Base-by-base conservation (phyloP, 176 grass and related monocot species). In the Elymus sibiricus region DNA sequence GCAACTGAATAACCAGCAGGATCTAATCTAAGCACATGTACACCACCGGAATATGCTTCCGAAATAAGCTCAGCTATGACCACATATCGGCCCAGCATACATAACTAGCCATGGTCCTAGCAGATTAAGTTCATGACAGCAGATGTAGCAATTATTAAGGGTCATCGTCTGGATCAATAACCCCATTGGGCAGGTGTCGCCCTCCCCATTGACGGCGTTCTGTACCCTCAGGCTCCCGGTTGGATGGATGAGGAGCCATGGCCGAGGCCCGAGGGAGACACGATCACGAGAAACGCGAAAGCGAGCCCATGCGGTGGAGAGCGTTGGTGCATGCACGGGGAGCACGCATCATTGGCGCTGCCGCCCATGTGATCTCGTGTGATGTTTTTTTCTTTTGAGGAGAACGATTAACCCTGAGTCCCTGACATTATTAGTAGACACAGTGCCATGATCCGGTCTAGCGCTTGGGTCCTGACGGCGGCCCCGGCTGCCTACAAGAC, bases 291-390 rank as follows among this genome's bases (percentile, higher is more conserved):
- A 11, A 17, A n/a, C 21, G 63, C 5, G 26, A 82, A 53, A 53
- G 59, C 9, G 47, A 17, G 73, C 83, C 65, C 70, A 67, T 85
- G 61, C 28, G 9, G n/a, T 4, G 22, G 44, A 47, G 21, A 19
- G 53, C 19, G 19, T 8, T 17, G 29, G 47, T 73, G 69, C 51
- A 73, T 62, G 4, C 15, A 55, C 19, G 55, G 55, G 42, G 14
- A 27, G 80, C 64, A 82, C 2, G 16, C 44, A 71, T 83, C 22
- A 59, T 56, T 83, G 19, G 80, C 13, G 22, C 28, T 21, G 64
- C 67, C 13, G 81, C 67, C 51, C 81, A 83, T 83, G 81, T 83
- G 68, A 67, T 73, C 6, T 35, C 25, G 58, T 22, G 27, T 73
- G 26, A 60, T 38, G 9, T 25, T 24, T 9, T 32, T 32, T 32